Evolutionary conservation across 129 eudicot species (phyloP).

Genomic region (Helianthus tuberosus): DNA sequence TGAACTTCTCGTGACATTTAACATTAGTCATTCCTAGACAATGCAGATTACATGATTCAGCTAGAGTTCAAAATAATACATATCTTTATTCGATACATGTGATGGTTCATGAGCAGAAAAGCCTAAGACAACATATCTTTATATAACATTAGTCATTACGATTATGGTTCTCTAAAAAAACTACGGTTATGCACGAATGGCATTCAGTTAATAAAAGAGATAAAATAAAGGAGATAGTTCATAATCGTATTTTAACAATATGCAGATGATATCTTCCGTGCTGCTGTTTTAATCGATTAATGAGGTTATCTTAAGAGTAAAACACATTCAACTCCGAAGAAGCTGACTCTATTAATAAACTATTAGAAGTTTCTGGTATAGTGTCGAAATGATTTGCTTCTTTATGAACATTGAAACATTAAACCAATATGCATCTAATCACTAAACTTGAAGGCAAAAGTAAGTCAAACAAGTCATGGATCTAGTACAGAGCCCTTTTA

Average conservation of each 20-base stretch:
- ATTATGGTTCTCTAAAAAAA: too few species aligned
- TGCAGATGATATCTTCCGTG: background rate
- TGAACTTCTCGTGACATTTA: constrained; percentile 92
- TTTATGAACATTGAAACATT: background rate
- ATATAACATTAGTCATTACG: background rate
- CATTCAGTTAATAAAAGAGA: background rate
- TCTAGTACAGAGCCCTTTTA: background rate
- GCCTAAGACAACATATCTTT: too few species aligned
- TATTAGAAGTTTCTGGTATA: background rate
- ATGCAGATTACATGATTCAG: constrained; percentile 6
- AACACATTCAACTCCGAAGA: constrained; percentile 11
- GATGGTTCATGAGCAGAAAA: constrained; percentile 8
- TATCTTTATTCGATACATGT: background rate
- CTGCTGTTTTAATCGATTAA: constrained; percentile 9
- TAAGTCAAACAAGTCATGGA: background rate
- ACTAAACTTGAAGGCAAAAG: background rate
- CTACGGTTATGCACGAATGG: background rate
- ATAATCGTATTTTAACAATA: background rate
- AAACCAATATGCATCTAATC: constrained; percentile 4
- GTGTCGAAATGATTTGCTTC: constrained; percentile 9
- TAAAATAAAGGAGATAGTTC: constrained; percentile 6
- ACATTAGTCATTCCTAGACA: constrained; percentile 72
- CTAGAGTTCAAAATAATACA: background rate
- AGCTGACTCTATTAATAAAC: constrained; percentile 9
- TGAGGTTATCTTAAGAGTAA: background rate